Conservation (phyloP, 2,329 filamentous ascomycete species). For the Elsinoe fawcettii region DNA sequence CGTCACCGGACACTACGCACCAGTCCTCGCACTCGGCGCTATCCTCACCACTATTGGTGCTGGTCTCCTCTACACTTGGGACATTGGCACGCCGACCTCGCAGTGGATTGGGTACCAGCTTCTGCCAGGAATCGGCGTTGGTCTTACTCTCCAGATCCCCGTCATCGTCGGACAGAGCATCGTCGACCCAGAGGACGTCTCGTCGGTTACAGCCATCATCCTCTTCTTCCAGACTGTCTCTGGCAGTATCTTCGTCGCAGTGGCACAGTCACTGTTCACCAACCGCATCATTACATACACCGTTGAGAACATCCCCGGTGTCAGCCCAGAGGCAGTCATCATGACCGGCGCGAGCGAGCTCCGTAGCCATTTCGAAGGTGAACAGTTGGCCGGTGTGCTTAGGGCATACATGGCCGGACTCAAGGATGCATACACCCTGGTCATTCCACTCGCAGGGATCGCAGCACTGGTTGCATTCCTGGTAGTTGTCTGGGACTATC, state of each 20-base stretch:
- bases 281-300: conserved; percentile 33
- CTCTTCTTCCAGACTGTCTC: conserved; percentile 37
- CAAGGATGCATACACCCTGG: conserved; percentile 22
- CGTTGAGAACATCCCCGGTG: conserved; percentile 28
- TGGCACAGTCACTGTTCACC: conserved; percentile 37
- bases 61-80: conserved; percentile 38
- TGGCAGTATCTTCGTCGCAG: conserved; percentile 37
- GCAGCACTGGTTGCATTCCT: conserved; percentile 5
- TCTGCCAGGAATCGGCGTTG: conserved; percentile 38
- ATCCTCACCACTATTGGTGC: conserved; percentile 28
- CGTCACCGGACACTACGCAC: conserved; percentile 23
- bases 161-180: conserved; percentile 35
- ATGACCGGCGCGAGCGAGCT: conserved; percentile 40
- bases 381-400: conserved; percentile 27
- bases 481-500: conserved; percentile 12
- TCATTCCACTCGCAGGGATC: conserved; percentile 20
- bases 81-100: conserved; percentile 29
- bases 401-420: conserved; percentile 30
- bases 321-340: conserved; percentile 32
- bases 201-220: conserved; percentile 34
- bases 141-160: conserved; percentile 35
- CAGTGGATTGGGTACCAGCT: conserved; percentile 45
- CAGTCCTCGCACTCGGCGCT: conserved; percentile 25
- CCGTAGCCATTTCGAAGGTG: conserved; percentile 27
- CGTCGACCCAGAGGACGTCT: conserved; percentile 32